These are phyloP conservation scores for Nakazawaea ambrosiae DNA, from an alignment of 805 yeast species.

Conservation along the genomic window DNA sequence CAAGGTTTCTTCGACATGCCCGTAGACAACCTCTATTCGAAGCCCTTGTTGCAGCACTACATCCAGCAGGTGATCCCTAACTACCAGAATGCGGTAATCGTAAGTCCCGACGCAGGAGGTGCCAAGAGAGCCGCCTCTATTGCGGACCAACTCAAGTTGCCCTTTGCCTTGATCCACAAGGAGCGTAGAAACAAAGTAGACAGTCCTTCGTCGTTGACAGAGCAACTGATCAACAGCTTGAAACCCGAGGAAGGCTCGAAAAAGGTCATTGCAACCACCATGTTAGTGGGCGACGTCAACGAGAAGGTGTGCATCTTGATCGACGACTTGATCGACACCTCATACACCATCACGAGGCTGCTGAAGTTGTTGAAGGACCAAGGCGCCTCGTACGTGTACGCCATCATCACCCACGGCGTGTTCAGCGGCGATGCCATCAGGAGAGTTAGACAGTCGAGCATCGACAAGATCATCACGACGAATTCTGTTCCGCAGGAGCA, in stretches of 20 bases:
- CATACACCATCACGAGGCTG: slow-evolving; percentile 86
- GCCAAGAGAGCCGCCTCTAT: slow-evolving; percentile 94
- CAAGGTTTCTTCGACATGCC: slow-evolving; percentile 97
- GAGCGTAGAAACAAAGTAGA: slow-evolving; percentile 60
- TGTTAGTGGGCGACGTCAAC: slow-evolving; percentile 93
- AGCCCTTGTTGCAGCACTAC: slow-evolving; percentile 82
- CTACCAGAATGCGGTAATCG: slow-evolving; percentile 79
- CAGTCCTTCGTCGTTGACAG: slow-evolving; percentile 21
- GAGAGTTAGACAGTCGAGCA: slow-evolving; percentile 56
- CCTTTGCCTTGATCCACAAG: slow-evolving; percentile 93
- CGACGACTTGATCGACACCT: slow-evolving; percentile 93
- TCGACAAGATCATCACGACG: slow-evolving; percentile 83
- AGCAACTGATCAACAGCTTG: slow-evolving; percentile 16
- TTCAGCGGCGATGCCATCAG: slow-evolving; percentile 87
- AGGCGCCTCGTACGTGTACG: slow-evolving; percentile 84
- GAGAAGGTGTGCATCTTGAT: slow-evolving; percentile 82
- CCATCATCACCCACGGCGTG: slow-evolving; percentile 86
- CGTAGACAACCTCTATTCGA: slow-evolving; percentile 87
- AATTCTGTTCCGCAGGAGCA: slow-evolving; percentile 84
- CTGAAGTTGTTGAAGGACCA: slow-evolving; percentile 88
- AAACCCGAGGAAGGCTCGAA: slow-evolving; percentile 17
- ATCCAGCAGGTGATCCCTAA: slow-evolving; percentile 73
- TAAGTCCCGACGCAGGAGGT: slow-evolving; percentile 98
- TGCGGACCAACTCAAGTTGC: slow-evolving; percentile 83
- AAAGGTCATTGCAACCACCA: slow-evolving; percentile 62